Base-by-base conservation (phyloP, 768 basidiomycete genomes). In the Cystoderma amianthinum region DNA sequence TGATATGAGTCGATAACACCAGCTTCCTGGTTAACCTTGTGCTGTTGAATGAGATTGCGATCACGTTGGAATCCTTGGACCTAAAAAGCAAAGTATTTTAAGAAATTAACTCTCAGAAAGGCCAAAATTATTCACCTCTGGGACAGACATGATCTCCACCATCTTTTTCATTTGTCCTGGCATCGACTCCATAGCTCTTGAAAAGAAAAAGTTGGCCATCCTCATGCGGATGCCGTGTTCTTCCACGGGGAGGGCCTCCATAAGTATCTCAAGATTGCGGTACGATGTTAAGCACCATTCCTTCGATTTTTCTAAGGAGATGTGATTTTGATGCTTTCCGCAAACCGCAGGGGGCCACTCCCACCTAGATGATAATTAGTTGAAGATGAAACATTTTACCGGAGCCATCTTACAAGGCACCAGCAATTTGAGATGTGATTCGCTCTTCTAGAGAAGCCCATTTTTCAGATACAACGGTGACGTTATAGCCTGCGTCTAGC, bases 321-420 rank as follows among this genome's bases (percentile, higher is more conserved):
- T 54, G n/a, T 49, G 43, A 49, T 64, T 61, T 3, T 61, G 61
- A 48, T 66, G 63, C 28, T 58, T 51, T 34, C 64, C 64, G 44
- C 64, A 65, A 15, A 66, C 64, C 2, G 64, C 64, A 13, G 64
- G 63, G 1, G 63, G 63, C 46, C 55, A 64, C 42, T 66, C 64
- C 64, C 64, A 65, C 16, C 59, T 58, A 36, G 18, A 37, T 35
- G 36, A 23, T 4, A 19, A 18, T 12, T n/a, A 11, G 34, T 25
- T 28, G 44, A 28, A 43, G 43, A 12, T 32, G 30, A 32, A n/a
- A 38, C 15, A 39, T 20, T 16, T 19, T 28, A 30, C n/a, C 21
- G 18, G n/a, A 38, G 18, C 4, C 10, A 13, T 46, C 56, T 44
- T 47, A 59, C 57, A 62, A 41, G 4, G 56, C 56, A 11, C 55